These are phyloP conservation scores for Phialophora tarda DNA, from an alignment of 2,329 filamentous ascomycete species.

Conservation along the genomic window DNA sequence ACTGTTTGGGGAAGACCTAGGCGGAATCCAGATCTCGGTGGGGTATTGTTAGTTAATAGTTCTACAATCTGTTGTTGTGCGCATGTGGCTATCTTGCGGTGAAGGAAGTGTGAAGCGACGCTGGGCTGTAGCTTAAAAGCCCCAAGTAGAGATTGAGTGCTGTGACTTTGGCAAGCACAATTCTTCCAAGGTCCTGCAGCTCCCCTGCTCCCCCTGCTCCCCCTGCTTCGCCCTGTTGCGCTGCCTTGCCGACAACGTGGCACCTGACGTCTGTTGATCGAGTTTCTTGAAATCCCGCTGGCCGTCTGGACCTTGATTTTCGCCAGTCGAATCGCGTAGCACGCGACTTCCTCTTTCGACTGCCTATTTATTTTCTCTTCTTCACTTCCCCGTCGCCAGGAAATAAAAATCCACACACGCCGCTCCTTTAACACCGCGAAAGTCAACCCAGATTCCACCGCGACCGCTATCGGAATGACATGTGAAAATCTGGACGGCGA, in stretches of 20 bases:
- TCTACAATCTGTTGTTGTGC: constrained; percentile 1
- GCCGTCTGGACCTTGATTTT: not conserved
- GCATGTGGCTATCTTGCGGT: constrained; percentile 20
- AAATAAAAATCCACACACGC: constrained; percentile 1
- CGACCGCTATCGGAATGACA: constrained; percentile 33
- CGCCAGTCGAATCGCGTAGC: constrained; percentile 11
- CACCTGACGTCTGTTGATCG: constrained; percentile 10
- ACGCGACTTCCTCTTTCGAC: constrained; percentile 14
- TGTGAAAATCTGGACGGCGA: constrained; percentile 36
- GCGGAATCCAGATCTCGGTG: constrained; percentile 20
- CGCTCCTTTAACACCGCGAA: constrained; percentile 13
- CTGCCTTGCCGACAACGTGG: constrained; percentile 14
- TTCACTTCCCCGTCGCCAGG: constrained; percentile 13
- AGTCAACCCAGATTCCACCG: constrained; percentile 3
- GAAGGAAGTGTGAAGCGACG: not conserved
- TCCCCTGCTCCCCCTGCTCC: not conserved
- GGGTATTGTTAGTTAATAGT: constrained; percentile 16
- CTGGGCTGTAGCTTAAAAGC: constrained; percentile 1
- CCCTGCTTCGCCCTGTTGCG: constrained; percentile 1
- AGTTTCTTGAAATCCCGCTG: constrained; percentile 1
- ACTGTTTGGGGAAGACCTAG: not conserved
- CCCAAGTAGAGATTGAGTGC: not conserved
- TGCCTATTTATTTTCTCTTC: not conserved
- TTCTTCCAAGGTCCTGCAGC: constrained; percentile 1
- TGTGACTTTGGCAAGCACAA: not conserved